Percentiles rank a stretch among this genome's conserved stretches.
Conservation (phyloP, 192 early-diverging fungal species). For the Coemansia sp. region DNA sequence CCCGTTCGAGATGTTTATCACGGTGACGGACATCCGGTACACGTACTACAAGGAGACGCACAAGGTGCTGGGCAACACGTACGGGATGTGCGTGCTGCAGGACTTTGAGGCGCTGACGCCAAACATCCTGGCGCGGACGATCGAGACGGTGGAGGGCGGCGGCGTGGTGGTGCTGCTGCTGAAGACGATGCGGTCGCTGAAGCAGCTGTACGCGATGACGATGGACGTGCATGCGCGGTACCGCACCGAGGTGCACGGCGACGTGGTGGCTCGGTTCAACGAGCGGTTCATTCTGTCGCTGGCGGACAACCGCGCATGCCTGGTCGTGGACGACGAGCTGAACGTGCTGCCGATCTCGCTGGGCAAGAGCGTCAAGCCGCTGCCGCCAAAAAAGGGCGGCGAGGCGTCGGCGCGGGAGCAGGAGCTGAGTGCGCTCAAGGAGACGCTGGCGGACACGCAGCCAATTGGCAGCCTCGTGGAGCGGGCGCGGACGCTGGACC, state of each 20-base stretch:
- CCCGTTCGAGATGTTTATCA: conserved; percentile 98
- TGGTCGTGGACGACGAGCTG: conserved; percentile 97
- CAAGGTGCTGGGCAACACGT: conserved; percentile 97
- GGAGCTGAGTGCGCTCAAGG: conserved; percentile 82
- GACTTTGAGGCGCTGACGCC: conserved; percentile 99
- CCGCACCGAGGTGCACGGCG: conserved; percentile 89
- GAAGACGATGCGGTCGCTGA: conserved; percentile 93
- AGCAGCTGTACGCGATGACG: conserved; percentile 96
- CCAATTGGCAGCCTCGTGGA: conserved; percentile 85
- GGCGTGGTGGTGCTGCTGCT: conserved; percentile 91
- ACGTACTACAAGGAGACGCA: conserved; percentile 99
- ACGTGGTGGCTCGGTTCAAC: conserved; percentile 94
- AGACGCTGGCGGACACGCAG: conserved; percentile 85
- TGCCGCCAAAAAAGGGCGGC: conserved; percentile 53
- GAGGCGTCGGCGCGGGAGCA: conserved; percentile 20
- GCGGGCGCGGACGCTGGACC: conserved; percentile 83
- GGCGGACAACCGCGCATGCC: conserved; percentile 79
- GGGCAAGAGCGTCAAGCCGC: conserved; percentile 91
- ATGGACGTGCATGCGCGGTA: conserved; percentile 99
- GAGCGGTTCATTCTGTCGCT: conserved; percentile 96
- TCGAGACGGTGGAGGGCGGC: conserved; percentile 98
- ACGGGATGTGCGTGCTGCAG: conserved; percentile 97
- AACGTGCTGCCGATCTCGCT: conserved; percentile 94
- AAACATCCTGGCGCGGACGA: conserved; percentile 92
- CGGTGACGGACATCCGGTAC: conserved; percentile 94